Evolutionary conservation across 1,284 basidiomycete species (phyloP), one percentile per base, ranked within the genome.

Genomic region (Agaricales sp.): DNA sequence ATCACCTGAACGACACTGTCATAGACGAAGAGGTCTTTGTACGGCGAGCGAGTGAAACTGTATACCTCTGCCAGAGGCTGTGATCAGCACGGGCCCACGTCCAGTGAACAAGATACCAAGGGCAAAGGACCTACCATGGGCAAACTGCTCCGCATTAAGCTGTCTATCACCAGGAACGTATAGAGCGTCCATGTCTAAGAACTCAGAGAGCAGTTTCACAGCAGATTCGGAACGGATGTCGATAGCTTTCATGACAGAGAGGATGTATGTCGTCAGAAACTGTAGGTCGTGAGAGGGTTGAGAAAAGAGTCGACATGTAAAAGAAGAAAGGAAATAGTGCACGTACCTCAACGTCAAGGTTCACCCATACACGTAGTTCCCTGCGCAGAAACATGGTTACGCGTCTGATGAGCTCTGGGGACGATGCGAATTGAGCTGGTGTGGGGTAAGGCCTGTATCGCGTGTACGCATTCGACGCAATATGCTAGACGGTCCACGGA

Each of bases 161-260:
- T 77, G 76, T 50, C 78, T 71, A 11, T 70, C 69, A 12, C 77
- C 79, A 47, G 75, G 72, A 12, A 66, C 62, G 53, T 77, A 77
- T 2, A 73, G 69, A 4, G 64, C 61, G 55, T 85, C 84, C 64
- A 88, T 74, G 59, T 93, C 91, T 30, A 94, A 70, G 63, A 92
- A 91, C 56, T 92, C 91, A 11, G 85, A 72, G 3, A 94, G 69
- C 8, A 93, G 66, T 56, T 87, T 83, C 43, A 93, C 74, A 24
- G 89, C 85, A 19, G 83, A 79, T 62, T 93, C 87, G 8, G 89
- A 87, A 41, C 91, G 86, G 51, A 93, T 85, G 64, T 94, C 91
- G 50, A 93, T 79, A 1, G 86, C 75, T 63, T 89, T 87, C 78
- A 93, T 87, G 55, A 94, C 70, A 1, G 87, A 87, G 50, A 92